Evolutionary conservation across 768 basidiomycete species (phyloP), one percentile per base, ranked within the genome.

Genomic region (Trichaptum fuscoviolaceum): DNA sequence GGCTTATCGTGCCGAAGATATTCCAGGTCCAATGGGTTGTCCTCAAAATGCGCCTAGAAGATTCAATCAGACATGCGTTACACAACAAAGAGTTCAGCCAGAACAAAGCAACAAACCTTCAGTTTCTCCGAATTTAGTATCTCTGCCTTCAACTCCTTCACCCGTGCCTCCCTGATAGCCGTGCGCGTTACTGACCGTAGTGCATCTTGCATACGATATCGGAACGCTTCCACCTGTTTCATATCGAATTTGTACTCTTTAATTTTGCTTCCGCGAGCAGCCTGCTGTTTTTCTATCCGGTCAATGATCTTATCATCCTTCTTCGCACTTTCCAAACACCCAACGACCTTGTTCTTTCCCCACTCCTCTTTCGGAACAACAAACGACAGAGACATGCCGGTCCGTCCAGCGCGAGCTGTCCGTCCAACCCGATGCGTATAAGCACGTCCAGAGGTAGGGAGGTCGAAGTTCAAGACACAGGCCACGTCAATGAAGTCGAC

Each of bases 141-240:
- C 77, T 99, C 97, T 34, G 88, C 79, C 77, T 96, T 95, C 71
- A 99, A 78, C 76, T 99, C 96, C 76, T 96, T 96, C 60, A 97
- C 82, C 71, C 95, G 81, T 1, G 97, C 97, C 76, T 99, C 96
- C 70, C 89, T 85, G 68, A 99, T 87, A 7, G 90, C 87, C 66
- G 86, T 89, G 70, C 89, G 84, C 65, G 97, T 99, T 10, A 97
- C 95, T 60, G 89, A 85, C 69, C 93, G 83, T 71, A 99, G 74
- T 1, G 94, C 97, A 73, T 99, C 97, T 73, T 96, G 93, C 96
- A 98, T 98, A 62, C 97, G 85, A 78, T 99, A 99, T 73, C 96
- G 81, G 79, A 99, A 99, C 24, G 93, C 95, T 71, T 99, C 96
- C 23, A 99, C 94, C 81, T 97, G 91, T 74, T 88, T 92, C 89